A percentile compares a stretch with the other conserved stretches of the same genome.
Evolutionary conservation across 768 basidiomycete genomes (phyloP).

Genomic region (Leccinellum luteum): DNA sequence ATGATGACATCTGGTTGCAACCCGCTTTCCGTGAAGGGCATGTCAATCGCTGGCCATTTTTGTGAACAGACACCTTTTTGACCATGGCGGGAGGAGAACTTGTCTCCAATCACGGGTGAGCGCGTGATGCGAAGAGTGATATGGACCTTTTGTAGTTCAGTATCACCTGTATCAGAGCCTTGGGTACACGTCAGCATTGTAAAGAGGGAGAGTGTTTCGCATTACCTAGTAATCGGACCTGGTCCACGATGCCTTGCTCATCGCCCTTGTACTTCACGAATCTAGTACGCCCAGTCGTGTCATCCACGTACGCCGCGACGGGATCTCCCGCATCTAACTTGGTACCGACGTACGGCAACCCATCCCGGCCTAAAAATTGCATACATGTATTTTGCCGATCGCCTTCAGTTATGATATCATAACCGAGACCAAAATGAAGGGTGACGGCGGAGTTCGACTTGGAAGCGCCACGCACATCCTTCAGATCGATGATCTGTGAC

Average conservation of each 20-base stretch:
- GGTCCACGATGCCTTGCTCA: constrained; percentile 84
- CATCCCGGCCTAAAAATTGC: constrained; percentile 73
- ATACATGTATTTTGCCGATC: constrained; percentile 41
- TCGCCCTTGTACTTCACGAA: constrained; percentile 97
- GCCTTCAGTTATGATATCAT: constrained; percentile 61
- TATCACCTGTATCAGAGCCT: constrained; percentile 87
- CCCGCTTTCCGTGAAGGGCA: constrained; percentile 98
- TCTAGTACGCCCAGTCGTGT: constrained; percentile 75
- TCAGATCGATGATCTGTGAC: constrained; percentile 86
- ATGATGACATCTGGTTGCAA: constrained; percentile 99
- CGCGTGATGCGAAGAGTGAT: constrained; percentile 91
- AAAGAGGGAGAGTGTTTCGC: constrained; percentile 11
- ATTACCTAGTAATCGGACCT: constrained; percentile 87
- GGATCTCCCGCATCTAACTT: constrained; percentile 71
- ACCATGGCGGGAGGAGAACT: constrained; percentile 98
- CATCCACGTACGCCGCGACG: constrained; percentile 85
- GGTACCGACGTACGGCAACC: constrained; percentile 77
- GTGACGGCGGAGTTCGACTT: constrained; percentile 56
- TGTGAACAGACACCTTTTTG: constrained; percentile 99
- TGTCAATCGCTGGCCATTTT: constrained; percentile 96
- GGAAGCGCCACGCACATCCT: constrained; percentile 68
- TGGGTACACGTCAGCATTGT: constrained; percentile 4
- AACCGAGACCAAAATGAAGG: constrained; percentile 88
- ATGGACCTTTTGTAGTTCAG: constrained; percentile 89
- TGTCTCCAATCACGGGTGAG: constrained; percentile 96